phyloP scores from a whole-genome alignment of 2,329 filamentous ascomycete genomes.

The Clarireedia hainanense region DNA sequence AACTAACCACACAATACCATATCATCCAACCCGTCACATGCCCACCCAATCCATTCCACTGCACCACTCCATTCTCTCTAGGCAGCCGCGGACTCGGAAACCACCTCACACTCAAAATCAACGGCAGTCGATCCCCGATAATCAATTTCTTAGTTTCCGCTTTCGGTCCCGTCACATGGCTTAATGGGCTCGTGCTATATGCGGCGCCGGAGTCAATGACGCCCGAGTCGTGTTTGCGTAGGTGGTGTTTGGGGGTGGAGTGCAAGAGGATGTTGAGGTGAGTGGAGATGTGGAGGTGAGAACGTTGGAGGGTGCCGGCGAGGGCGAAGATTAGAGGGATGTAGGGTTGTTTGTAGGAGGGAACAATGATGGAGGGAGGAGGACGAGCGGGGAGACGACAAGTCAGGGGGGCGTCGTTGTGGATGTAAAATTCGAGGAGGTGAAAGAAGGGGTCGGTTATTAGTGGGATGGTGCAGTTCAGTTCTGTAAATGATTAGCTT shows the following conservation, averaged over 20 bases:
- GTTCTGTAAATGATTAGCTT: conserved; percentile 40
- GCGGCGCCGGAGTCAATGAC: conserved; percentile 82
- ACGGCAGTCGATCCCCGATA: conserved; percentile 76
- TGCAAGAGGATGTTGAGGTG: conserved; percentile 86
- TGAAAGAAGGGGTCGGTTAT: conserved; percentile 77
- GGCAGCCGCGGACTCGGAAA: conserved; percentile 69
- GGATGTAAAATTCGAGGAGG: conserved; percentile 93
- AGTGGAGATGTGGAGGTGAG: conserved; percentile 84
- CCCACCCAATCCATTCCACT: conserved; percentile 58
- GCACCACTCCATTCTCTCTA: conserved; percentile 54
- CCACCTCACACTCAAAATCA: conserved; percentile 80
- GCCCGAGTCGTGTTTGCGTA: conserved; percentile 59
- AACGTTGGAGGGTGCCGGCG: conserved; percentile 79
- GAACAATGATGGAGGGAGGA: conserved; percentile 33
- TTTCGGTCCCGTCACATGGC: conserved; percentile 36
- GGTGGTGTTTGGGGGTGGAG: conserved; percentile 49
- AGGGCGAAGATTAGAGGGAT: conserved; percentile 38
- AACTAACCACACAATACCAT: conserved; percentile 53
- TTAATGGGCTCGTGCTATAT: conserved; percentile 56
- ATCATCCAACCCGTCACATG: conserved; percentile 49
- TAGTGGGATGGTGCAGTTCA: conserved; percentile 77
- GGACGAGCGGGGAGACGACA: conserved; percentile 84
- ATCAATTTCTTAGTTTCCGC: conserved; percentile 54
- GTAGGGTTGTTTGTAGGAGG: conserved; percentile 26
- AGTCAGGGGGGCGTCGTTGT: conserved; percentile 86